Evolutionary conservation across 768 basidiomycete species (phyloP).

Genomic region (Lyophyllum atratum): DNA sequence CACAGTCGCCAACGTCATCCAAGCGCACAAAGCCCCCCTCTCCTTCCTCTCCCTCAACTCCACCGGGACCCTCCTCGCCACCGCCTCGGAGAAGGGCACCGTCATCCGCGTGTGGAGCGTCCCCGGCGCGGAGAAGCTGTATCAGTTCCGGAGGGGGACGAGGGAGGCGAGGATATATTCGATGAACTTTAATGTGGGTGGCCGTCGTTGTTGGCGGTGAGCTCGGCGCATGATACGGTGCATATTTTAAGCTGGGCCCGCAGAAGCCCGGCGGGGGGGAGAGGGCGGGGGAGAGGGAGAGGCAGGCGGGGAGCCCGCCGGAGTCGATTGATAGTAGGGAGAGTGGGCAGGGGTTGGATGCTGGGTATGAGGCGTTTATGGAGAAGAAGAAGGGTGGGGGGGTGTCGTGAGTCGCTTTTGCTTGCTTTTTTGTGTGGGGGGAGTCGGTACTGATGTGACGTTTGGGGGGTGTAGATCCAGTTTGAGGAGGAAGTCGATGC

Average conservation of each 20-base stretch:
- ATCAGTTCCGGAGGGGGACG: slow-evolving; percentile 93
- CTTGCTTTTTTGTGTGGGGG: background rate
- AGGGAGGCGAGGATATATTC: slow-evolving; percentile 85
- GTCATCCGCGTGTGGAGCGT: slow-evolving; percentile 94
- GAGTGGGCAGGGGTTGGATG: slow-evolving; percentile 60
- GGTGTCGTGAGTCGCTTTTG: slow-evolving; percentile 50
- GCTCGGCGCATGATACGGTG: slow-evolving; percentile 91
- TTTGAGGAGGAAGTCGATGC: slow-evolving; percentile 69
- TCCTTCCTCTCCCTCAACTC: slow-evolving; percentile 85
- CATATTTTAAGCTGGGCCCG: slow-evolving; percentile 89
- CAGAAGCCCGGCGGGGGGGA: slow-evolving; percentile 12
- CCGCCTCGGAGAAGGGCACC: slow-evolving; percentile 93
- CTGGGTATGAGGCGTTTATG: slow-evolving; percentile 85
- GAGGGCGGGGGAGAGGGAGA: slow-evolving; percentile 12
- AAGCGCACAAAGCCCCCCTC: slow-evolving; percentile 94
- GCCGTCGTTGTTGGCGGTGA: slow-evolving; percentile 84
- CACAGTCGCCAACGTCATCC: slow-evolving; percentile 92
- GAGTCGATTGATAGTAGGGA: slow-evolving; percentile 51
- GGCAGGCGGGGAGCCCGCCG: slow-evolving; percentile 54
- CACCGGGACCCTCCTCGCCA: slow-evolving; percentile 87
- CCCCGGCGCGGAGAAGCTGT: slow-evolving; percentile 89
- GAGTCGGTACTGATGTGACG: background rate
- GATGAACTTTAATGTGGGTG: slow-evolving; percentile 80
- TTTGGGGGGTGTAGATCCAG: slow-evolving; percentile 37
- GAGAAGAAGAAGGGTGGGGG: slow-evolving; percentile 71